A percentile compares a stretch with the other conserved stretches of the same genome.
Evolutionary conservation across 768 basidiomycete species (phyloP).

Genomic region (Mycena albidolilacea): DNA sequence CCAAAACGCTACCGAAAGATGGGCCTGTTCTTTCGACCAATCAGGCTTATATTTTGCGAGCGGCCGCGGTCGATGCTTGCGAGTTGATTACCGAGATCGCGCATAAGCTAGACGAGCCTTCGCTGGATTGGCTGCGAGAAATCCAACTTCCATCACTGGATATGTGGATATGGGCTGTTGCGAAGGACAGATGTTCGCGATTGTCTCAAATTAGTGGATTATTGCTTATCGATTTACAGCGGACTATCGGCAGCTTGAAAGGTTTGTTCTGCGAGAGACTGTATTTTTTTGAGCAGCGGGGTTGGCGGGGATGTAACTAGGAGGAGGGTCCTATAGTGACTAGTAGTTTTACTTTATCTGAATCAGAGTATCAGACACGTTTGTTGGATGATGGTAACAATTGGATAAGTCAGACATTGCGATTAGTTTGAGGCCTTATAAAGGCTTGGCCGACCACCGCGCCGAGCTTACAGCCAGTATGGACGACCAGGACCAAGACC

Average conservation of each 20-base stretch:
- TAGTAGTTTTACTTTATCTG: conserved; percentile 13
- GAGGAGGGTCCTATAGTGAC: neutral
- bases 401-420: neutral
- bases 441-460: neutral
- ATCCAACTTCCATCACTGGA: conserved; percentile 76
- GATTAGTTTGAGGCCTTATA: conserved; percentile 12
- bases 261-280: conserved; percentile 79
- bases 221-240: conserved; percentile 23
- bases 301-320: conserved; percentile 8
- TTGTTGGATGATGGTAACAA: conserved; percentile 24
- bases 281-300: conserved; percentile 71
- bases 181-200: conserved; percentile 70
- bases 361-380: conserved; percentile 23
- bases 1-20: conserved; percentile 45
- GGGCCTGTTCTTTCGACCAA: conserved; percentile 69
- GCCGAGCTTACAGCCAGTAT: neutral
- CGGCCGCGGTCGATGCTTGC: conserved; percentile 86
- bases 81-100: conserved; percentile 75
- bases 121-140: conserved; percentile 65
- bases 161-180: conserved; percentile 87
- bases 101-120: conserved; percentile 51
- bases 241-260: conserved; percentile 76
- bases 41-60: conserved; percentile 82
- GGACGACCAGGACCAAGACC: conserved; percentile 21
- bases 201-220: neutral